These are phyloP conservation scores for Scheffersomyces parashehatae DNA, from an alignment of 1,139 yeast genomes.

Conservation along the genomic window DNA sequence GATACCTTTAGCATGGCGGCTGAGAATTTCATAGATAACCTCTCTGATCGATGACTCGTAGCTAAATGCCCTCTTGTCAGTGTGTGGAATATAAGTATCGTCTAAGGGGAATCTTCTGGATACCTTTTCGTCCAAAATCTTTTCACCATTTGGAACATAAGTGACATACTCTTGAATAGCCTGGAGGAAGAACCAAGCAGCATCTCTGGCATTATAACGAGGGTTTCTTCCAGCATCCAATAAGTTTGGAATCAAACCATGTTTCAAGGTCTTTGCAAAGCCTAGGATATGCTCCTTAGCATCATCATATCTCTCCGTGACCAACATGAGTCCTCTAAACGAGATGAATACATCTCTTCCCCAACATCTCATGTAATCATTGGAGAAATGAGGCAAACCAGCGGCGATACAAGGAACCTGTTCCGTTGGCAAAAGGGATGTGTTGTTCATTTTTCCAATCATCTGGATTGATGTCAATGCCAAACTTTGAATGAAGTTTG, in stretches of 20 bases:
- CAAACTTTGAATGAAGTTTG: constrained; percentile 74
- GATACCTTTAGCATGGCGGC: constrained; percentile 87
- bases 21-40: constrained; percentile 74
- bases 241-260: constrained; percentile 91
- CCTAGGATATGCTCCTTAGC: constrained; percentile 82
- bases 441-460: constrained; percentile 73
- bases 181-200: constrained; percentile 93
- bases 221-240: constrained; percentile 94
- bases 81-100: constrained; percentile 71
- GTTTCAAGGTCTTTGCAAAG: constrained; percentile 90
- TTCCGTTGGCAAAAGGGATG: constrained; percentile 70
- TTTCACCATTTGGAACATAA: constrained; percentile 67
- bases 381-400: constrained; percentile 91
- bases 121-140: constrained; percentile 69
- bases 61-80: constrained; percentile 75
- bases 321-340: constrained; percentile 75
- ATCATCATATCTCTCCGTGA: constrained; percentile 75
- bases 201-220: constrained; percentile 93
- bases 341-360: constrained; percentile 95
- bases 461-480: constrained; percentile 86
- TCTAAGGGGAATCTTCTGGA: constrained; percentile 86
- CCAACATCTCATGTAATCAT: constrained; percentile 95
- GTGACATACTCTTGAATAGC: constrained; percentile 78
- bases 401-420: constrained; percentile 85
- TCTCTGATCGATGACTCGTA: constrained; percentile 72